Base-by-base conservation (phyloP, 2,329 filamentous ascomycete species). In the Neocucurbitaria cava region DNA sequence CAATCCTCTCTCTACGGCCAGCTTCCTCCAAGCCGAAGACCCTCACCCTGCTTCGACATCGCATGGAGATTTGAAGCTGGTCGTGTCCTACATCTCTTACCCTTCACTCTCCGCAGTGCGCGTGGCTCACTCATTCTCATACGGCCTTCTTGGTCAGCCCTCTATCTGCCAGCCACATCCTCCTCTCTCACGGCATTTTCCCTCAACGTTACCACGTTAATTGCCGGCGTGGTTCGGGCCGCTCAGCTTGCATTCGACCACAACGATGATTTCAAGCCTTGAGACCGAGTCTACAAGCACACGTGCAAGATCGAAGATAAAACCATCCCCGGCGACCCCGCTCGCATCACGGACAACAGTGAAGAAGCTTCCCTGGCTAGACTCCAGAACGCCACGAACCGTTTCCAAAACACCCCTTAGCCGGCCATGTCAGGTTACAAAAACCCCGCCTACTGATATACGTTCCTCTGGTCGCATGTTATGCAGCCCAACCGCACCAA, bases 291-390 rank as follows among this genome's bases (percentile, higher is more conserved):
- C 39, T 15, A 42, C 20, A n/a, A 52, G 33, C 18, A 23, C 39
- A 26, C 26, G 21, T 18, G 35, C 15, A 2, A 45, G 17, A 20
- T 26, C 51, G 17, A 61, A 40, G 18, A 26, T 23, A 28, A 35
- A 20, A 17, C 7, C 20, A 1, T 15, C 45, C 3, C 21, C 43
- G 43, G 44, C 51, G 8, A 42, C 15, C 17, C 69, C 56, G 46
- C 36, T 61, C 40, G 23, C 54, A 15, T 53, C 56, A 11, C 55
- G 56, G 5, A 56, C 46, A 18, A 61, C 56, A 5, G 26, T 47
- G 1, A 71, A 59, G 20, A 66, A 47, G 42, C 64, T 73, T 18
- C 72, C 71, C 15, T 75, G 72, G 72, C 61, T 75, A 7, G 68
- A 71, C 40, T 60, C 58, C 15, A 70, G 63, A 11, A 40, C 35